These are phyloP conservation scores for Pilobolus umbonatus DNA, from an alignment of 192 early-diverging fungal species.

Conservation along the genomic window DNA sequence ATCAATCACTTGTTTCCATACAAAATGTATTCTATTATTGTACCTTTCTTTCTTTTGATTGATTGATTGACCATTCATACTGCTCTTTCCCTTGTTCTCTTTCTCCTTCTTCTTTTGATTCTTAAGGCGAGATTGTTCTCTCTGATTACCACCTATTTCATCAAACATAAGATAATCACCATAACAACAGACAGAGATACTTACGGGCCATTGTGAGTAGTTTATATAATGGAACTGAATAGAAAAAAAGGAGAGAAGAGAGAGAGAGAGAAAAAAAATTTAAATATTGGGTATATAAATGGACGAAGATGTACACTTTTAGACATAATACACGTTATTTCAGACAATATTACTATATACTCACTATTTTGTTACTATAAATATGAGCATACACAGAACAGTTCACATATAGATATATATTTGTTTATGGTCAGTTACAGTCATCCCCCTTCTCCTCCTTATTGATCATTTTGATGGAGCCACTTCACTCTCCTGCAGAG, in stretches of 20 bases:
- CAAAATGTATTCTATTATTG: background rate
- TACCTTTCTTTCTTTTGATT: constrained; percentile 45
- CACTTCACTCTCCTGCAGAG: too few species aligned
- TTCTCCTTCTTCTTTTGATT: constrained; percentile 39
- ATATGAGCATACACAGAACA: too few species aligned
- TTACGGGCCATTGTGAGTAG: background rate
- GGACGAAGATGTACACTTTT: too few species aligned
- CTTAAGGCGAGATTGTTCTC: constrained; percentile 46
- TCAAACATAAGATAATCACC: too few species aligned
- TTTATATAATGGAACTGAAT: background rate
- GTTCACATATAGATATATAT: too few species aligned
- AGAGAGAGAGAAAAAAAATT: background rate
- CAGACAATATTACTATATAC: too few species aligned
- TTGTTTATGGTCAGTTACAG: too few species aligned
- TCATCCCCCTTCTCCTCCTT: too few species aligned
- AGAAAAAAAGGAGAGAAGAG: background rate
- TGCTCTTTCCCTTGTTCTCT: constrained; percentile 27
- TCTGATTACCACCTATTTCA: constrained; percentile 45
- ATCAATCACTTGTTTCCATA: background rate
- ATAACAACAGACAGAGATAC: background rate
- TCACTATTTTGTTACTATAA: too few species aligned
- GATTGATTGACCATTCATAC: constrained; percentile 23
- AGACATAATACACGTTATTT: too few species aligned
- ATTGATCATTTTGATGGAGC: too few species aligned
- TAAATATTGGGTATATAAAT: too few species aligned